Base-by-base conservation (phyloP, 495 filamentous ascomycete genomes). In the Neurospora pannonica region DNA sequence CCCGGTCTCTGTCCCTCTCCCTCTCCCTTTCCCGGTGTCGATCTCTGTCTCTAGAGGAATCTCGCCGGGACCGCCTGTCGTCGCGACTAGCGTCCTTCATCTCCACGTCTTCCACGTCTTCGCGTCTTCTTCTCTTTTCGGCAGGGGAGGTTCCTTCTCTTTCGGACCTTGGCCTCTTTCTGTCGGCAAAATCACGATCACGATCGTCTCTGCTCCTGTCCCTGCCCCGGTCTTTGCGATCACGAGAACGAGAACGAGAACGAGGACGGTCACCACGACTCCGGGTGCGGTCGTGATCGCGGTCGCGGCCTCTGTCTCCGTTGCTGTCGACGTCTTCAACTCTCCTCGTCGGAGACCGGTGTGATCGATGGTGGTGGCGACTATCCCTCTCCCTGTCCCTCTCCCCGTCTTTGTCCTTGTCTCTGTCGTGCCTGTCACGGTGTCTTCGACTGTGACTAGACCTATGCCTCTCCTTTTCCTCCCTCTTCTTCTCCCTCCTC, bases 401-500 rank as follows among this genome's bases (percentile, higher is more conserved):
- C 15, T 80, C 69, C n/a, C 69, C 70, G 1, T 62, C 54, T 6
- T 11, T 31, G 2, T 67, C 28, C 54, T 67, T 67, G 7, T 67
- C 28, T 36, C 31, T 19, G 28, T 67, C 54, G 15, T 88, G 88
- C 28, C 86, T 85, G 78, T n/a, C n/a, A n/a, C n/a, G n/a, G n/a
- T 92, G 81, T 76, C 80, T 82, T 72, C 74, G 78, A 70, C 76
- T 79, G 11, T 79, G 83, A 5, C 42, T 46, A 15, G 28, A 34
- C 54, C 28, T 67, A 9, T 67, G 54, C 28, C 54, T 67, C 54
- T 34, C 54, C 75, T 76, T 81, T 71, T 83, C 83, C 37, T 69
- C 78, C 67, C 78, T 78, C 67, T 71, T 84, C 74, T 85, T 84
- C 72, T 87, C 82, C 75, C 83, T 89, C 75, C 87, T 85, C 76